Evolutionary conservation across 2,329 filamentous ascomycete genomes (phyloP), one percentile per base, ranked within the genome.

Genomic region (Lithohypha guttulata): DNA sequence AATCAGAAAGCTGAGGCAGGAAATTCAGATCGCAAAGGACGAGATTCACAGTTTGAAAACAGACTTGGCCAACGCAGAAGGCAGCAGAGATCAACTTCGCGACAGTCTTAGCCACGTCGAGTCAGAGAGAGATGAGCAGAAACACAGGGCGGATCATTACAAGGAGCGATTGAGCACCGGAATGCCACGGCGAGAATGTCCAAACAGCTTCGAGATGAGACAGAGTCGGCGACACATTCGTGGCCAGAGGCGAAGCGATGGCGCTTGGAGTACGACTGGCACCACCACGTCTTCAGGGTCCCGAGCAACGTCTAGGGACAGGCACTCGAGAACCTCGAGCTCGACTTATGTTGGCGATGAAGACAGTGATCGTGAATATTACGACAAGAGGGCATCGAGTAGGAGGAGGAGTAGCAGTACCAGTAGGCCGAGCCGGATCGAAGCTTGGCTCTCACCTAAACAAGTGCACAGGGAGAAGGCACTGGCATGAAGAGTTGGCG

Each of bases 301-400:
- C 3, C 26, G 27, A 18, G 17, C 35, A 11, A 23, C 25, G 10
- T 39, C 35, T 11, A 29, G 17, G 18, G 26, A 39, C 8, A 22
- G 20, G 13, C 23, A 17, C 14, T 39, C 35, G 2, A 13, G 35
- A 23, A 18, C 25, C 13, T 39, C 35, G n/a, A 39, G 35, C 27
- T 29, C 35, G 15, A 39, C 35, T 4, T 30, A 14, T 31, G 35
- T 39, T 4, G 35, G 31, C 20, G 35, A 39, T 13, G 26, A 17
- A 13, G 35, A 28, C 15, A 39, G 35, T 15, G 35, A 39, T 25
- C 26, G 26, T 17, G 35, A 39, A 14, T 28, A 39, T 13, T 39
- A 39, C 15, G 27, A 28, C 4, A 13, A n/a, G 10, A 29, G 26
- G 8, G n/a, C 26, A 19, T 23, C 35, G 14, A 28, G n/a, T 6